Evolutionary conservation across 2,329 filamentous ascomycete species (phyloP), one percentile per base, ranked within the genome.

Genomic region (Ophiostoma ulmi): DNA sequence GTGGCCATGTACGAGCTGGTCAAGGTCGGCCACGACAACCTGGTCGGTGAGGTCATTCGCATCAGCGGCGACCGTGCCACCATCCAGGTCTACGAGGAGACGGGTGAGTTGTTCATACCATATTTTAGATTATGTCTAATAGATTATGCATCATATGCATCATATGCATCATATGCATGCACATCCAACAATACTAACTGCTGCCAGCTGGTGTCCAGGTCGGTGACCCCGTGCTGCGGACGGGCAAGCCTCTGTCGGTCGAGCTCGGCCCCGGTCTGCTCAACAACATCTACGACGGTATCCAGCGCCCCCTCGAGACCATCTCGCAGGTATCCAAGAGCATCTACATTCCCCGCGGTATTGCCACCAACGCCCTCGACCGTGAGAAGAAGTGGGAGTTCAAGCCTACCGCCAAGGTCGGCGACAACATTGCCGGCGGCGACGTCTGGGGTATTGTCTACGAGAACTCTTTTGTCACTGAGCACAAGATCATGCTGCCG

Each of bases 1-100:
- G 95, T 95, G 87, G 94, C 95, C 81, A 99, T 99, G 95, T 97
- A 98, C 88, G 95, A 99, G 84, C 86, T 99, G 84, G 93, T 96
- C 80, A 91, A 87, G 84, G 94, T 99, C 77, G 94, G 95, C 77
- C 89, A 97, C 79, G 93, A 97, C 79, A 88, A 91, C 79, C 89
- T 99, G 72, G 91, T 97, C 73, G 95, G 95, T 80, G 95, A 99
- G 83, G 95, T 99, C 81, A 99, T 99, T 86, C 91, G 95, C 80
- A 96, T 99, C 83, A 95, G 92, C 78, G 90, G 85, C 80, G 95
- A 99, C 81, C 96, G 94, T 83, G 94, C 93, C 76, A 97, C 94
- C 68, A 96, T 99, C 76, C 95, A 99, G 83, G 95, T 99, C 75
- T 99, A 99, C 85, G 95, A 99, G 82, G 95, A 99, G 84, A 99